Base-by-base conservation (phyloP, 2,329 filamentous ascomycete species). In the Didymella arachidicola region DNA sequence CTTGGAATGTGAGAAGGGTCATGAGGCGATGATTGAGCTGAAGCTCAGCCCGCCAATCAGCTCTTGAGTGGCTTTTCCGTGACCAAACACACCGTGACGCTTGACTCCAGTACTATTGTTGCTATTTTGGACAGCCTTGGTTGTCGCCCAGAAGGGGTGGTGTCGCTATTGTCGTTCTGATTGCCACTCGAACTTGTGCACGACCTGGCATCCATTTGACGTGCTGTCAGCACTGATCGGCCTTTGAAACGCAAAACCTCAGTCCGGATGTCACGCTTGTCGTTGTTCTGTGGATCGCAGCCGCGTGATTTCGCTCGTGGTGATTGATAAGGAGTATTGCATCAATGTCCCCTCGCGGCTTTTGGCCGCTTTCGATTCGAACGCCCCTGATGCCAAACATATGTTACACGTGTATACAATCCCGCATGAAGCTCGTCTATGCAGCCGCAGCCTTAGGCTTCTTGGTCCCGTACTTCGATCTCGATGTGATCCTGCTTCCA, bases 401-500 rank as follows among this genome's bases (percentile, higher is more conserved):
- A 71, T 70, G 49, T 61, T 74, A 74, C 67, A 72, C 22, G 48
- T 60, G 62, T 69, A 47, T 67, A 66, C 61, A 69, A 27, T 53
- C 44, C 53, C 42, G 19, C 53, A 55, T 49, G 52, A 29, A 29
- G 26, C 14, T 57, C 43, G 43, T 42, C 64, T 61, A 73, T 50
- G 69, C 68, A 43, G 70, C 68, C 1, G 69, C 62, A 38, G 58
- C 48, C 89, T 98, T 98, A 0, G 95, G 94, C 83, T 97, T 98
- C 88, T 99, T 99, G 48, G 95, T 96, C 61, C 95, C 95, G 76
- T 97, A 99, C 81, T 99, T 99, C 73, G 93, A 97, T 72, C 95
- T 86, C 78, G 91, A 92, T 22, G 89, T 91, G 72, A 90, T 86
- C 68, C 95, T 85, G 77, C 88, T 95, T 22, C 88, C 89, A 65